phyloP scores from a whole-genome alignment of 805 yeast genomes.

The Brettanomyces anomalus region DNA sequence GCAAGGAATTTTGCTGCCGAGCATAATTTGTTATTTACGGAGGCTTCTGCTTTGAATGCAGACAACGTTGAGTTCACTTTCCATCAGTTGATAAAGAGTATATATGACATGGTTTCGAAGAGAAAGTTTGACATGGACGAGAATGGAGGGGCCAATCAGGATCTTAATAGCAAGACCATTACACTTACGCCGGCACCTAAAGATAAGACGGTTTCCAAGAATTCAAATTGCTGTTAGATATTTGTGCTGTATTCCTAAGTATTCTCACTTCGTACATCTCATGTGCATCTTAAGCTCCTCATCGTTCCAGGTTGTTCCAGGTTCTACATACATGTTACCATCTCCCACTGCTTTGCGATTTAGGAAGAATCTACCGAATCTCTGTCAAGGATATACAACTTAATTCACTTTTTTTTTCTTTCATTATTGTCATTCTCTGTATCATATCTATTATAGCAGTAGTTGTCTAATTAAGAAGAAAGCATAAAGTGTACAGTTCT shows the following conservation, averaged over 20 bases:
- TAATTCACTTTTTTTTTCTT: background rate
- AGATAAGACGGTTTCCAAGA: conserved; percentile 53
- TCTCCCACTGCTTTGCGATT: too few relatives aligned
- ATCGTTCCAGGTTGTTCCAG: too few relatives aligned
- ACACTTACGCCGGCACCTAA: conserved; percentile 90
- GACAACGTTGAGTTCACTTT: conserved; percentile 94
- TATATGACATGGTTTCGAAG: conserved; percentile 88
- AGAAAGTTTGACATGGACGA: conserved; percentile 88
- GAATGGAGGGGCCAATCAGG: conserved; percentile 29
- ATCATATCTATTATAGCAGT: too few relatives aligned
- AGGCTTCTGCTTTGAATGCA: conserved; percentile 89
- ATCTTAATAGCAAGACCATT: conserved; percentile 79
- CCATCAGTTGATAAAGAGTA: conserved; percentile 85
- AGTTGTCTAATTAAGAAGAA: background rate
- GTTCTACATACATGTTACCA: too few relatives aligned
- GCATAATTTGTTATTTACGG: conserved; percentile 86
- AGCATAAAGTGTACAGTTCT: background rate
- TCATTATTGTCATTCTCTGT: background rate
- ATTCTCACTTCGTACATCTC: too few relatives aligned
- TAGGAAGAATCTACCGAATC: background rate
- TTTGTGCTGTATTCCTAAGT: too few relatives aligned
- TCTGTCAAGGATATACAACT: background rate
- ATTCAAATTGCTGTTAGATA: conserved; percentile 58
- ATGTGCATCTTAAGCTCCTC: too few relatives aligned
- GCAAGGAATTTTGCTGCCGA: conserved; percentile 92